Percentiles rank a stretch among this genome's conserved stretches.
Evolutionary conservation across 2,329 filamentous ascomycete species (phyloP).

Genomic region (Diaporthe vaccinii): DNA sequence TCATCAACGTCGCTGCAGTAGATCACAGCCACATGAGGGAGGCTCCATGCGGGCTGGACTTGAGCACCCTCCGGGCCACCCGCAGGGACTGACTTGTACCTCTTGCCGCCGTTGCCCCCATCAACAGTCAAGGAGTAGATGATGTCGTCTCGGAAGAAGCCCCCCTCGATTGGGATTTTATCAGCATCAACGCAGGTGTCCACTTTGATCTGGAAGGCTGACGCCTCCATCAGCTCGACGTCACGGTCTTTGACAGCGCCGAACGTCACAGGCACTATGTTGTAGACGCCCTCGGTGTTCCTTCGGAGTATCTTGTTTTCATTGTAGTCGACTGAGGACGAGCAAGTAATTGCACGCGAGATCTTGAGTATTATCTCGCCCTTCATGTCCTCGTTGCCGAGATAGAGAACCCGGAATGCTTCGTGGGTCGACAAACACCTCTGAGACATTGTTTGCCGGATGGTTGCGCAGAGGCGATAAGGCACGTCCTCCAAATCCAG

Average conservation of each 20-base stretch:
- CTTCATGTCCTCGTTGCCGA: constrained; percentile 57
- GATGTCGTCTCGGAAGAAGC: constrained; percentile 46
- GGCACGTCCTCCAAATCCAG: constrained; percentile 52
- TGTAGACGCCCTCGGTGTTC: constrained; percentile 60
- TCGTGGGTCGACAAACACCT: constrained; percentile 59
- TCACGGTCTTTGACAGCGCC: constrained; percentile 60
- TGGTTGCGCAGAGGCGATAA: constrained; percentile 55
- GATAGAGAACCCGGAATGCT: constrained; percentile 63
- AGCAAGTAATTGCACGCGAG: constrained; percentile 61
- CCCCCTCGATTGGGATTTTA: constrained; percentile 47
- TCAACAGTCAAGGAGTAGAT: constrained; percentile 57
- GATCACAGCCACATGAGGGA: constrained; percentile 65
- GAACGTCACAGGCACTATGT: constrained; percentile 65
- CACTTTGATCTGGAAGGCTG: constrained; percentile 64
- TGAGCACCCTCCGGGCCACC: constrained; percentile 51
- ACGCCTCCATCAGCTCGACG: constrained; percentile 66
- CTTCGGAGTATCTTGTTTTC: constrained; percentile 48
- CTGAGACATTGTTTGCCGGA: constrained; percentile 64
- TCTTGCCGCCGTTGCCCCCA: constrained; percentile 54
- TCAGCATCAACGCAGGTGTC: constrained; percentile 61
- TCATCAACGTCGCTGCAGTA: constrained; percentile 61
- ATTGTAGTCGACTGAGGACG: constrained; percentile 50
- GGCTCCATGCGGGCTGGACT: constrained; percentile 59
- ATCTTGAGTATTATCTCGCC: constrained; percentile 61
- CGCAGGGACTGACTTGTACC: constrained; percentile 52